Percentiles rank a stretch among this genome's conserved stretches.
phyloP scores from a whole-genome alignment of 192 early-diverging fungal genomes.

The Spizellomyces punctatus region DNA sequence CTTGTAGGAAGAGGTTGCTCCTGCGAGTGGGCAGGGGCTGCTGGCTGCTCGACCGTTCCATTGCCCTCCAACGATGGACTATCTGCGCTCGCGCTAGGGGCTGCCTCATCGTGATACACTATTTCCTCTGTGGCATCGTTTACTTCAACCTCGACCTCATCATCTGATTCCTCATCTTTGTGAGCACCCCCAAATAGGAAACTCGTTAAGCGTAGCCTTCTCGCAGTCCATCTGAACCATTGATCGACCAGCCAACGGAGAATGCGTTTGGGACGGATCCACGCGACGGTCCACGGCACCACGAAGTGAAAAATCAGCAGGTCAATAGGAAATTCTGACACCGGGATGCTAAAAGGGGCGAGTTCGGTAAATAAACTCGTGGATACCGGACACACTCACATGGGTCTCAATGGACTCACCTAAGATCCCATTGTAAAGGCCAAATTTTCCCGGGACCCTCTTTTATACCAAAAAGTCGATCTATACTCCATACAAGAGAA shows the following conservation, averaged over 20 bases:
- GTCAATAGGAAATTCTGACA: constrained; percentile 78
- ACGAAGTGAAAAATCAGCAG: constrained; percentile 74
- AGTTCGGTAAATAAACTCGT: constrained; percentile 12
- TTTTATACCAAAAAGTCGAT: constrained; percentile 28
- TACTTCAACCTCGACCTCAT: constrained; percentile 35
- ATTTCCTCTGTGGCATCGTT: constrained; percentile 13
- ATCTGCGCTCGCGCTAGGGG: not conserved
- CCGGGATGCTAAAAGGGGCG: constrained; percentile 51
- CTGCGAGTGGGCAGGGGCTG: not conserved
- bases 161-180: constrained; percentile 75
- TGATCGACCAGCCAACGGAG: constrained; percentile 55
- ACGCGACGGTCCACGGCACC: constrained; percentile 65
- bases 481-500: constrained; percentile 15
- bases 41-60: not conserved
- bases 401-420: constrained; percentile 49
- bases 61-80: not conserved
- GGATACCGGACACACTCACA: constrained; percentile 22
- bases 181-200: constrained; percentile 79
- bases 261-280: constrained; percentile 62
- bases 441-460: constrained; percentile 41
- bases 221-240: constrained; percentile 78
- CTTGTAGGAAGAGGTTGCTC: not conserved
- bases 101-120: constrained; percentile 9
- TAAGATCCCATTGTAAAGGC: constrained; percentile 67
- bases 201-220: constrained; percentile 69